A percentile compares a stretch with the other conserved stretches of the same genome.
Conservation (phyloP, 805 yeast genomes). For the Torulaspora gathmanii region DNA sequence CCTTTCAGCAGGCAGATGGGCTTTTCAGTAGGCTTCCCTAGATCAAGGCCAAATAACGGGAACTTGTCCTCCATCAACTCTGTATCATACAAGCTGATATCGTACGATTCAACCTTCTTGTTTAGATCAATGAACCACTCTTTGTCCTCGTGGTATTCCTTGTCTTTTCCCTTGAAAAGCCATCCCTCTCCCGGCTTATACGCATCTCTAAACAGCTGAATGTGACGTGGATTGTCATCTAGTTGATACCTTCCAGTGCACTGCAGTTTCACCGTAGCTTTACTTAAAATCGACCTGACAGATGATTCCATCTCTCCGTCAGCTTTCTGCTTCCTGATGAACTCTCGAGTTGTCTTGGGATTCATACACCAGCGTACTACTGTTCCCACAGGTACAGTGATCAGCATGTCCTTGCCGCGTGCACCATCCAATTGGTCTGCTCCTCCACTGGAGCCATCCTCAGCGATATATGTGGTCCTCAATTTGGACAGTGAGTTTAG, state of each 20-base stretch:
- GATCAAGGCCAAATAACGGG: constrained; percentile 79
- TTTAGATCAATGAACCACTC: constrained; percentile 64
- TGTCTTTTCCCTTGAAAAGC: constrained; percentile 76
- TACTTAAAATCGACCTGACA: constrained; percentile 23
- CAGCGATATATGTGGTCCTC: constrained; percentile 63
- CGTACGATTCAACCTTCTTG: constrained; percentile 60
- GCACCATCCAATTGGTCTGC: constrained; percentile 82
- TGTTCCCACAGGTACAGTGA: constrained; percentile 92
- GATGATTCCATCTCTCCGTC: constrained; percentile 18
- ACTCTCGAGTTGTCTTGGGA: constrained; percentile 45
- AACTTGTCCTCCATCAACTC: constrained; percentile 65
- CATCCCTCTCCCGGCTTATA: constrained; percentile 77
- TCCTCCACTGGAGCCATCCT: constrained; percentile 66
- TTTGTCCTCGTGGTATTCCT: constrained; percentile 59
- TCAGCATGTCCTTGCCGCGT: constrained; percentile 69
- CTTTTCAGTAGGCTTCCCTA: constrained; percentile 51
- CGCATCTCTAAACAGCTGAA: constrained; percentile 62
- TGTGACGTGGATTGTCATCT: constrained; percentile 37
- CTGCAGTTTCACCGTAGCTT: constrained; percentile 30
- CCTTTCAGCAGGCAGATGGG: constrained; percentile 75
- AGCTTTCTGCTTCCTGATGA: constrained; percentile 17
- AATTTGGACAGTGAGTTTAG: constrained; percentile 67
- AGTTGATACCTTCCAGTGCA: constrained; percentile 33
- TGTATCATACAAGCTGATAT: constrained; percentile 48
- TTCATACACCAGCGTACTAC: constrained; percentile 79